These are phyloP conservation scores for Emergomyces orientalis DNA, from an alignment of 2,329 filamentous ascomycete species.

Conservation along the genomic window DNA sequence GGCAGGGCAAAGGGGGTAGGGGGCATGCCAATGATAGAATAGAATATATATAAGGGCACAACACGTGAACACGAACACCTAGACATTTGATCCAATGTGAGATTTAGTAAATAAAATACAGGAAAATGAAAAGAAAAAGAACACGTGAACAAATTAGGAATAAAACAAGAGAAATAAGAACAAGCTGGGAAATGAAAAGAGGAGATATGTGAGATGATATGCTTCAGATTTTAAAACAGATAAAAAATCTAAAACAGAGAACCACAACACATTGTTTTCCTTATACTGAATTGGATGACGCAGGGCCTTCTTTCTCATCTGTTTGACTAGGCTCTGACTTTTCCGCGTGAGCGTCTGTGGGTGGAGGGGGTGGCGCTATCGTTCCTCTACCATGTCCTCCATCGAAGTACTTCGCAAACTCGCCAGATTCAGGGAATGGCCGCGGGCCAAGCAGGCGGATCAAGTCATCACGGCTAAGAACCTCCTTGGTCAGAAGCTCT, in stretches of 20 bases:
- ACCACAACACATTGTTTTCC: not conserved
- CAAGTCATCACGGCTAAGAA: constrained; percentile 85
- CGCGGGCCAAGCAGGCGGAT: constrained; percentile 75
- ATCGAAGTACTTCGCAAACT: constrained; percentile 91
- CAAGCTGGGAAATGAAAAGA: constrained; percentile 10
- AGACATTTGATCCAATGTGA: not conserved
- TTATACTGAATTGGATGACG: constrained; percentile 3
- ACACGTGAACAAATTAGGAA: constrained; percentile 3
- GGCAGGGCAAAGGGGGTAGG: not conserved
- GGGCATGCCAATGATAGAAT: not conserved
- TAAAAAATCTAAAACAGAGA: constrained; percentile 1
- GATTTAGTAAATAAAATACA: constrained; percentile 3
- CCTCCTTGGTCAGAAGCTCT: constrained; percentile 85
- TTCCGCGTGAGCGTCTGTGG: constrained; percentile 9
- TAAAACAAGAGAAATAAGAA: constrained; percentile 17
- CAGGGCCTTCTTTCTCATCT: constrained; percentile 2
- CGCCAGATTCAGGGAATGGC: constrained; percentile 73
- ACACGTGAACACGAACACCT: not conserved
- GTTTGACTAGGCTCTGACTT: not conserved
- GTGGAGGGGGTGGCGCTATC: constrained; percentile 17
- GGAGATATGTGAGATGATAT: not conserved
- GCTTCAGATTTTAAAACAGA: constrained; percentile 1
- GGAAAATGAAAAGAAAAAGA: not conserved
- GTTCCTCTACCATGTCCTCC: constrained; percentile 36
- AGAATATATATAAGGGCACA: not conserved